phyloP scores from a whole-genome alignment of 352 stramenopile genomes.

The Elongisporangium undulatum region DNA sequence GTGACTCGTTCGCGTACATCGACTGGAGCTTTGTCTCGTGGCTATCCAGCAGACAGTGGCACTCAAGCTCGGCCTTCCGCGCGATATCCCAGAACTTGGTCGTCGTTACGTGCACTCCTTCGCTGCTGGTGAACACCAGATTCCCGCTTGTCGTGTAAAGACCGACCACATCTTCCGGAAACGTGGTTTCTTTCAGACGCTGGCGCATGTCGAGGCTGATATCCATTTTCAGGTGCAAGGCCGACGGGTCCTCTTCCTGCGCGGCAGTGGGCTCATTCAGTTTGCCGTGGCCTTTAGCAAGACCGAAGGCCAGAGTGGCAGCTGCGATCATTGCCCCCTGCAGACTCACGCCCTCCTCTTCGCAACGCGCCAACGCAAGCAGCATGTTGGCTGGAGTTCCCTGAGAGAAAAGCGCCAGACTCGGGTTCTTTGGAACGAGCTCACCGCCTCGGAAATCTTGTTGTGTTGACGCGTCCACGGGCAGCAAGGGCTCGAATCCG shows the following conservation, averaged over 20 bases:
- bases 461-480: constrained; percentile 31
- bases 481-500: constrained; percentile 33
- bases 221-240: constrained; percentile 44
- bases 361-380: constrained; percentile 26
- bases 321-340: constrained; percentile 40
- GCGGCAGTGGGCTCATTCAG: constrained; percentile 11
- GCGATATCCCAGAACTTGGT: constrained; percentile 52
- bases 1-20: constrained; percentile 54
- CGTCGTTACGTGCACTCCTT: constrained; percentile 27
- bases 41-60: constrained; percentile 26
- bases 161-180: constrained; percentile 26
- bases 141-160: constrained; percentile 39
- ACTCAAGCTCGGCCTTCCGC: constrained; percentile 45
- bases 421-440: constrained; percentile 30
- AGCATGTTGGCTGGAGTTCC: constrained; percentile 38
- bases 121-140: constrained; percentile 46
- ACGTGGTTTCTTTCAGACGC: constrained; percentile 9
- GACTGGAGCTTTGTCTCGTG: constrained; percentile 63
- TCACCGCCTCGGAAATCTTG: constrained; percentile 31
- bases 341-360: constrained; percentile 32
- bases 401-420: constrained; percentile 36
- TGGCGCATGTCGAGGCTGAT: constrained; percentile 40
- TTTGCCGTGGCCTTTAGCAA: constrained; percentile 24
- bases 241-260: constrained; percentile 4
- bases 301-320: constrained; percentile 38